Conservation (phyloP, 1,284 basidiomycete species). For the Trichosporon ovoides region DNA sequence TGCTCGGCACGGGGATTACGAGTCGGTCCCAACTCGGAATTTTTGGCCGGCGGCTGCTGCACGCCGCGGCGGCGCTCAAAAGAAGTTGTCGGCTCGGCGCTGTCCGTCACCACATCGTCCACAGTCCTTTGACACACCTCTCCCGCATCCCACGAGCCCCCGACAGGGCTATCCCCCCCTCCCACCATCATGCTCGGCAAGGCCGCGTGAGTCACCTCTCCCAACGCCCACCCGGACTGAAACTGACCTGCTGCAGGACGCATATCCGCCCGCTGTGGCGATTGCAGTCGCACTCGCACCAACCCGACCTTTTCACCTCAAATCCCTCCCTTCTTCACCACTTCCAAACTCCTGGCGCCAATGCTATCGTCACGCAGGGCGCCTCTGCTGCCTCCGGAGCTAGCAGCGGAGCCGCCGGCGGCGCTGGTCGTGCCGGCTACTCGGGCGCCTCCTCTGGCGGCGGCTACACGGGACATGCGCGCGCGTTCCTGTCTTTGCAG, state of each 20-base stretch:
- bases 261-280: constrained; percentile 47
- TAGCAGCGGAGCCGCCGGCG: constrained; percentile 22
- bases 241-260: constrained; percentile 24
- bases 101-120: constrained; percentile 1
- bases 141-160: constrained; percentile 6
- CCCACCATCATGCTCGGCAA: constrained; percentile 39
- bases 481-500: constrained; percentile 42
- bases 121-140: neutral
- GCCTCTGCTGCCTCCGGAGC: constrained; percentile 22
- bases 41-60: neutral
- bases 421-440: constrained; percentile 39
- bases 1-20: constrained; percentile 5
- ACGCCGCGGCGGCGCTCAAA: neutral
- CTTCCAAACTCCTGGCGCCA: constrained; percentile 31
- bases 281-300: constrained; percentile 25
- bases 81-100: neutral
- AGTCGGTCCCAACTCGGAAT: neutral
- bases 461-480: constrained; percentile 45
- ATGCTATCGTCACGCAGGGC: constrained; percentile 26
- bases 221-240: neutral
- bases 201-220: constrained; percentile 36
- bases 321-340: constrained; percentile 48
- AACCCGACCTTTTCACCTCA: constrained; percentile 47
- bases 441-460: constrained; percentile 27
- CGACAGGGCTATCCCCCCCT: neutral